Conservation (phyloP, 106 monocot species). For the Phalaenopsis equestris region DNA sequence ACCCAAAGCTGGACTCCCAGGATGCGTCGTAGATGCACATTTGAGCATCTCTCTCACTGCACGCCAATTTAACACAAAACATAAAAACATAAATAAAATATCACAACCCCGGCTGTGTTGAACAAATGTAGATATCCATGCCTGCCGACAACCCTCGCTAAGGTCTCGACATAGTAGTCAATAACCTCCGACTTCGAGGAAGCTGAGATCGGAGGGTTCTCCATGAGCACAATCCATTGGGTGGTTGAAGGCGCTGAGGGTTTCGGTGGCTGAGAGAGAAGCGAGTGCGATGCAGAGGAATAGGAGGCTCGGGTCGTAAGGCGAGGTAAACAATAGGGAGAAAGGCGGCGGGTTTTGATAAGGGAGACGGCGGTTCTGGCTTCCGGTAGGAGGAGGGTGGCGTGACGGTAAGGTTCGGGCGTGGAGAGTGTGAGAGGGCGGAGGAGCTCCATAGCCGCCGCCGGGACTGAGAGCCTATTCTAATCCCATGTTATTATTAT, state of each 20-base stretch:
- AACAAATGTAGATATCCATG: background rate
- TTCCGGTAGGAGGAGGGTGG: background rate
- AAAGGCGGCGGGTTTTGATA: background rate
- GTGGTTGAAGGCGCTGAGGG: conserved; percentile 6
- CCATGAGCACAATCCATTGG: conserved; percentile 51
- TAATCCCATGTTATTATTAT: too few species aligned
- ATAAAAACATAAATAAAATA: background rate
- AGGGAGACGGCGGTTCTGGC: background rate
- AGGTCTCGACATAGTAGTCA: conserved; percentile 54
- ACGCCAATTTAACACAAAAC: background rate
- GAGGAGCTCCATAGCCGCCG: background rate
- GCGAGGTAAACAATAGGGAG: background rate
- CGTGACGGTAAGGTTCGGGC: background rate
- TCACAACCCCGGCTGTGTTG: too few species aligned
- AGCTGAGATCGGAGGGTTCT: conserved; percentile 19
- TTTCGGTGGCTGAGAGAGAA: background rate
- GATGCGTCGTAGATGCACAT: conserved; percentile 66
- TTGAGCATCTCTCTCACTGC: conserved; percentile 79
- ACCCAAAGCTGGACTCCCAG: conserved; percentile 45
- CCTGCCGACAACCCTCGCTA: conserved; percentile 66
- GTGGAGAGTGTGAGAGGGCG: conserved; percentile 1
- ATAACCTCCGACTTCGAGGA: conserved; percentile 44
- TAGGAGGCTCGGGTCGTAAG: background rate
- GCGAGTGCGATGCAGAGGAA: background rate
- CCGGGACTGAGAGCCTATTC: background rate